These are phyloP conservation scores for Thymus quinquecostatus DNA, from an alignment of 257 asterid genomes.

Conservation along the genomic window DNA sequence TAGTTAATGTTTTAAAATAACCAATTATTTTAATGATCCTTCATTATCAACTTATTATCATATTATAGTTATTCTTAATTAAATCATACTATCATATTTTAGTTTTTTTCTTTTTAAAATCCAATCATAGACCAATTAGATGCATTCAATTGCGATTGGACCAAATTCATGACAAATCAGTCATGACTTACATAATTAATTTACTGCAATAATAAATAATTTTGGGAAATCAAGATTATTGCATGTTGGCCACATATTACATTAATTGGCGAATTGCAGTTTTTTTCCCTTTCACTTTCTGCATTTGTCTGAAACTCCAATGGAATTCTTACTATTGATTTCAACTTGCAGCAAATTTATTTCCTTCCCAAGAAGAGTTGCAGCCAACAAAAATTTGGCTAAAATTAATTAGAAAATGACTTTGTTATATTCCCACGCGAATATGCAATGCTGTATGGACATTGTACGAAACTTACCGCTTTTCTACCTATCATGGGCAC, in stretches of 20 bases:
- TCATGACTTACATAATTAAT: neutral
- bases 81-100: too few species aligned
- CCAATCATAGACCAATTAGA: neutral
- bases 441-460: neutral
- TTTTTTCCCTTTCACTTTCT: neutral
- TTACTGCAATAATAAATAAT: neutral
- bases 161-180: conserved; percentile 7
- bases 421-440: conserved; percentile 19
- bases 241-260: conserved; percentile 36
- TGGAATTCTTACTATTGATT: neutral
- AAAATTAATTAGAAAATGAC: neutral
- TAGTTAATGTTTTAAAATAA: too few species aligned
- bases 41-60: too few species aligned
- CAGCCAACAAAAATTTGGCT: neutral
- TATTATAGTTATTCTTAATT: too few species aligned
- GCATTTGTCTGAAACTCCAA: conserved; percentile 20
- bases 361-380: conserved; percentile 21
- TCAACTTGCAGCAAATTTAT: conserved; percentile 2
- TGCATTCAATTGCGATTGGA: neutral
- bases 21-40: too few species aligned
- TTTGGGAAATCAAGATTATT: conserved; percentile 21
- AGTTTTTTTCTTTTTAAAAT: too few species aligned
- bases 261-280: neutral
- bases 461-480: too few species aligned
- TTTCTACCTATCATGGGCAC: too few species aligned